These are phyloP conservation scores for Tylopilus plumbeoviolaceoides DNA, from an alignment of 768 basidiomycete species.

Conservation along the genomic window DNA sequence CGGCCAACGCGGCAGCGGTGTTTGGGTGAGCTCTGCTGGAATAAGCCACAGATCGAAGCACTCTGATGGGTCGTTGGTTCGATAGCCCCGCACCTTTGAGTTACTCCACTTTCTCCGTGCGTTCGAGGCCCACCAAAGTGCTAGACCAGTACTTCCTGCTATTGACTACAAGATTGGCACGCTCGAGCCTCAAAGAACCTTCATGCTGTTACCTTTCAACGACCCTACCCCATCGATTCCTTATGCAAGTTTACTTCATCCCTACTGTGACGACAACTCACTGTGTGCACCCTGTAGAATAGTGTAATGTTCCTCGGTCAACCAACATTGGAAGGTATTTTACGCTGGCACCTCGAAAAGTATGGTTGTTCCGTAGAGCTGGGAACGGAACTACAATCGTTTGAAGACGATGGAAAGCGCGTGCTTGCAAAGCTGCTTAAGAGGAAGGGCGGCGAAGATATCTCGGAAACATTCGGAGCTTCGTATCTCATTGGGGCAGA, in stretches of 20 bases:
- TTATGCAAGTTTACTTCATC: slow-evolving; percentile 16
- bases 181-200: slow-evolving; percentile 13
- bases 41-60: neutral
- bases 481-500: slow-evolving; percentile 41
- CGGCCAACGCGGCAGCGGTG: slow-evolving; percentile 37
- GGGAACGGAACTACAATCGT: too few species aligned
- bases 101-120: slow-evolving; percentile 38
- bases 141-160: slow-evolving; percentile 26
- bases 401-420: too few species aligned
- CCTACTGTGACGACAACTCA: neutral
- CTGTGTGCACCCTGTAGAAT: slow-evolving; percentile 1
- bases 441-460: too few species aligned
- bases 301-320: slow-evolving; percentile 22
- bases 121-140: slow-evolving; percentile 34
- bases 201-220: neutral
- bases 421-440: too few species aligned
- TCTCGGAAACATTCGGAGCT: slow-evolving; percentile 25
- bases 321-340: slow-evolving; percentile 26
- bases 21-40: slow-evolving; percentile 31
- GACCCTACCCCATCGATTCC: slow-evolving; percentile 26
- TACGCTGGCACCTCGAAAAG: slow-evolving; percentile 17
- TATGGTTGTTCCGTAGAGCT: neutral
- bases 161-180: slow-evolving; percentile 23
- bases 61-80: neutral
- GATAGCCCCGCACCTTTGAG: slow-evolving; percentile 38